phyloP scores from a whole-genome alignment of 306 rosid genomes.

The Casuarina cunninghamiana region DNA sequence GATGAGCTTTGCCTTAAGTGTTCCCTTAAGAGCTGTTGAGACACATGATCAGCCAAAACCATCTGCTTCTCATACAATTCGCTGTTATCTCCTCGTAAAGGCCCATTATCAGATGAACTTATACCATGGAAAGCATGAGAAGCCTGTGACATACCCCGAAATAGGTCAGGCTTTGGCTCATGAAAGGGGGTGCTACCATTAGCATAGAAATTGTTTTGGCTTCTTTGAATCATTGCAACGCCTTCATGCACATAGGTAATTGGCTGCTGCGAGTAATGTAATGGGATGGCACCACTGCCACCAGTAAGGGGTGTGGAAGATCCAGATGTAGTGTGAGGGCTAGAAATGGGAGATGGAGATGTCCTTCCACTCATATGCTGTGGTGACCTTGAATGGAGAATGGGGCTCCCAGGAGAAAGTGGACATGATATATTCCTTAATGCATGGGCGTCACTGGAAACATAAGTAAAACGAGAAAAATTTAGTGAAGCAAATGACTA shows the following conservation, averaged over 20 bases:
- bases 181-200: constrained; percentile 34
- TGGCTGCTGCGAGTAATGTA: constrained; percentile 49
- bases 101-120: constrained; percentile 42
- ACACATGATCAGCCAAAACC: constrained; percentile 49
- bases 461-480: constrained; percentile 30
- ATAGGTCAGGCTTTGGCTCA: constrained; percentile 47
- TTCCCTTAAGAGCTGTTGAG: constrained; percentile 61
- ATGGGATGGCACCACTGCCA: constrained; percentile 80
- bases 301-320: constrained; percentile 86
- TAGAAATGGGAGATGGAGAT: constrained; percentile 98
- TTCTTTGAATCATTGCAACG: constrained; percentile 38
- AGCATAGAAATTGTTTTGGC: constrained; percentile 36
- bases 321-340: constrained; percentile 91
- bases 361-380: constrained; percentile 75
- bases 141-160: constrained; percentile 41
- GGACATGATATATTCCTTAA: constrained; percentile 91
- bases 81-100: constrained; percentile 31
- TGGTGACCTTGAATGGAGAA: constrained; percentile 85
- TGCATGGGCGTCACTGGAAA: constrained; percentile 75
- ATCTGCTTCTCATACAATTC: constrained; percentile 45
- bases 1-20: constrained; percentile 43
- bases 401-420: constrained; percentile 99
- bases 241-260: constrained; percentile 44
- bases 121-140: constrained; percentile 39
- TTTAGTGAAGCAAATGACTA: constrained; percentile 36